phyloP scores from a whole-genome alignment of 1,284 basidiomycete genomes.

The Tremellales sp. region DNA sequence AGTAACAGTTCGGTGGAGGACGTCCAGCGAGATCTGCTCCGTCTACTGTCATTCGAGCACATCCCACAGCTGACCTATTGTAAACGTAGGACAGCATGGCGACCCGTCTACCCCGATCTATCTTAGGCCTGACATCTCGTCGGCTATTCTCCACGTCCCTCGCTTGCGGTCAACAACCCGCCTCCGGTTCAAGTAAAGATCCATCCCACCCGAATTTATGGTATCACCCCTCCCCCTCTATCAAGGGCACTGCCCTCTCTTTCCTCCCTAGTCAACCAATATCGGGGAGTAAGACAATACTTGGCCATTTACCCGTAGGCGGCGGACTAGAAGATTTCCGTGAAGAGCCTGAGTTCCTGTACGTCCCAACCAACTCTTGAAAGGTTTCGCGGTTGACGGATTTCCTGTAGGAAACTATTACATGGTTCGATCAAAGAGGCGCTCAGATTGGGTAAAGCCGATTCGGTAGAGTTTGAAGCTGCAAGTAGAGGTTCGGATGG shows the following conservation, averaged over 20 bases:
- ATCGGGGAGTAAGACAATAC: conserved; percentile 14
- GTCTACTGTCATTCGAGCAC: no score
- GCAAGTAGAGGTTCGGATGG: conserved; percentile 41
- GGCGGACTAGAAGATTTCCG: conserved; percentile 33
- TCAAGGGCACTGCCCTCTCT: conserved; percentile 22
- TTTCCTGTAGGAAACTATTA: conserved; percentile 12
- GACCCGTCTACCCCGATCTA: no score
- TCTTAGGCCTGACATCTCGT: no score
- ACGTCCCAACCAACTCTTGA: conserved; percentile 3
- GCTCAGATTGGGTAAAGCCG: conserved; percentile 15
- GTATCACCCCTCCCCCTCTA: conserved; percentile 32
- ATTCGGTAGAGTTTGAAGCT: conserved; percentile 39
- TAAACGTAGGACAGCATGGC: no score
- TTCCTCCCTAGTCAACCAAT: conserved; percentile 31
- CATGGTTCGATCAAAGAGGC: conserved; percentile 25
- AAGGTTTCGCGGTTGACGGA: background rate
- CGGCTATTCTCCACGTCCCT: no score
- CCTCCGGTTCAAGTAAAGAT: conserved; percentile 25
- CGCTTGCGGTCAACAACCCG: no score
- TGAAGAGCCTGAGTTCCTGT: conserved; percentile 34
- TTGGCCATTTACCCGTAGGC: conserved; percentile 39
- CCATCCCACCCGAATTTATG: conserved; percentile 38
- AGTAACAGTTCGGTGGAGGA: no score
- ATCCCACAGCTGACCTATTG: no score
- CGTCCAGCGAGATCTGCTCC: no score